phyloP scores from a whole-genome alignment of 2,329 filamentous ascomycete genomes.

The Fusarium sp. region DNA sequence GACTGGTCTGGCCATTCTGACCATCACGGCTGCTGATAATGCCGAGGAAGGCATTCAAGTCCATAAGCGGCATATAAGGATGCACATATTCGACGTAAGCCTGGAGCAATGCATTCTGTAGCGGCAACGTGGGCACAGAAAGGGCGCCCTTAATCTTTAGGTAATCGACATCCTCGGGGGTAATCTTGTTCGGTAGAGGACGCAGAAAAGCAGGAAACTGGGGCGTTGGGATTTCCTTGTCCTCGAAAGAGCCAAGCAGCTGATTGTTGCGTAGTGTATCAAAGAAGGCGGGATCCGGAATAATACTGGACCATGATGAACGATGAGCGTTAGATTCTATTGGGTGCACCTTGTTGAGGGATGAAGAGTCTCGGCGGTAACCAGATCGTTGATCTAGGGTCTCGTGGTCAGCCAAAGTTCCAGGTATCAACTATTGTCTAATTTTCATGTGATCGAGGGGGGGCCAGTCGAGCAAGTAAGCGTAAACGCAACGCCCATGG shows the following conservation, averaged over 20 bases:
- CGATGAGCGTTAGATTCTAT: conserved; percentile 42
- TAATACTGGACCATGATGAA: conserved; percentile 51
- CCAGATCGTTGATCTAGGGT: conserved; percentile 55
- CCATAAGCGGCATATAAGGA: conserved; percentile 91
- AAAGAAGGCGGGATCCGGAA: conserved; percentile 53
- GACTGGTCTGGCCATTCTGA: conserved; percentile 77
- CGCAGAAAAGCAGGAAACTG: conserved; percentile 79
- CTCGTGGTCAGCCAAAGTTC: conserved; percentile 50
- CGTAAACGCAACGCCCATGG: conserved; percentile 2
- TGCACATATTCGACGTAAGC: conserved; percentile 91
- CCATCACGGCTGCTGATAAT: conserved; percentile 76
- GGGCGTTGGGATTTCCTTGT: conserved; percentile 56
- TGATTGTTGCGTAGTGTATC: conserved; percentile 57
- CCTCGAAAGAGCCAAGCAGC: conserved; percentile 61
- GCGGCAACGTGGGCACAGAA: conserved; percentile 74
- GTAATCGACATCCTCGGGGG: conserved; percentile 85
- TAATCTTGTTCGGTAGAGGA: conserved; percentile 80
- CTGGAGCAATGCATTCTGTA: conserved; percentile 85
- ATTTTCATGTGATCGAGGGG: conserved; percentile 45
- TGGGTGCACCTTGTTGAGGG: conserved; percentile 50
- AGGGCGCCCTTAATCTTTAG: conserved; percentile 87
- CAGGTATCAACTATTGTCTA: conserved; percentile 10
- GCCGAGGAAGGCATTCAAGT: conserved; percentile 70
- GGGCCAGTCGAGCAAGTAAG: conserved; percentile 6
- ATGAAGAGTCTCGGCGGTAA: conserved; percentile 51